phyloP scores from a whole-genome alignment of 2,329 filamentous ascomycete species.

The Penicillium paneum region DNA sequence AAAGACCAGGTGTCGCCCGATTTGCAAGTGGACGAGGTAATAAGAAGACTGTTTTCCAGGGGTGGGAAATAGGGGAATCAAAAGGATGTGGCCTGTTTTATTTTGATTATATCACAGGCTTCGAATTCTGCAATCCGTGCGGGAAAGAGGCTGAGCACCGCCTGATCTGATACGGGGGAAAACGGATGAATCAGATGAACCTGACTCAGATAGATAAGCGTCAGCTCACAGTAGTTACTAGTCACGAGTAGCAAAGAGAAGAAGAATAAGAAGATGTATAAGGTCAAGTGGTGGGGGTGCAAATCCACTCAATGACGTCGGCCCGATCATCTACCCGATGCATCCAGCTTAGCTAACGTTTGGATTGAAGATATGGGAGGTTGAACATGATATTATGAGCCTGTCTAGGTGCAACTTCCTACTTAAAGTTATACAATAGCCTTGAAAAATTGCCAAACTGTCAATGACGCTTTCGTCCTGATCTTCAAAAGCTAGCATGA shows the following conservation, averaged over 20 bases:
- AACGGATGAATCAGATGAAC: slow-evolving; percentile 3
- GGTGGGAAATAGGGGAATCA: background rate
- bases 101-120: slow-evolving; percentile 3
- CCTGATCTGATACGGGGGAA: background rate
- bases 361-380: background rate
- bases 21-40: slow-evolving; percentile 19
- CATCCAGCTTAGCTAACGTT: slow-evolving; percentile 1
- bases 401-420: background rate
- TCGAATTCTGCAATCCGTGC: background rate
- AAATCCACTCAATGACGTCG: slow-evolving; percentile 27
- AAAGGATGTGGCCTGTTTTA: slow-evolving; percentile 8
- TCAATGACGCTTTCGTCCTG: too few relatives aligned
- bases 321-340: slow-evolving; percentile 11
- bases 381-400: background rate
- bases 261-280: background rate
- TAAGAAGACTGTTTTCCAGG: slow-evolving; percentile 11
- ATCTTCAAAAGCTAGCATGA: background rate
- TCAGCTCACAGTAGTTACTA: slow-evolving; percentile 6
- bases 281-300: slow-evolving; percentile 18
- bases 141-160: slow-evolving; percentile 6
- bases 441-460: background rate
- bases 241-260: slow-evolving; percentile 9
- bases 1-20: slow-evolving; percentile 9
- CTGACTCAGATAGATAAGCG: slow-evolving; percentile 7
- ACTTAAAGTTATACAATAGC: background rate